Evolutionary conservation across 208 protist species (phyloP), one percentile per base, ranked within the genome.

Genomic region (Blechomonas ayalai): DNA sequence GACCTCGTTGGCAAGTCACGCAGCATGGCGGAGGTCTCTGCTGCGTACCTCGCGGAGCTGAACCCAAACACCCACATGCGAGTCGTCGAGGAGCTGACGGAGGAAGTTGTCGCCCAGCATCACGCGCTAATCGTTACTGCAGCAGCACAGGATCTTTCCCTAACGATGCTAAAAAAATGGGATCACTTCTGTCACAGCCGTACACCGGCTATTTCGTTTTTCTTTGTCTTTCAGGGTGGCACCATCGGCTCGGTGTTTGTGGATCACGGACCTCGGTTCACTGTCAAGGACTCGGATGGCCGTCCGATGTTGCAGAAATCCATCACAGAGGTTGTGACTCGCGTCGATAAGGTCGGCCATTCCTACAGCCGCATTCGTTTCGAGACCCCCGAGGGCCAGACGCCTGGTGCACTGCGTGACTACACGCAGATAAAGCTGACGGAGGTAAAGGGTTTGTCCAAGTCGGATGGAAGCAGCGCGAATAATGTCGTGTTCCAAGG

Each of bases 11-110:
- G 61, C 9, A 59, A 54, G 8, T 61, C 66, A 34, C 58, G 77
- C 20, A 65, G 71, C 20, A 56, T 89, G 10, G 82, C 68, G 0
- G 84, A 85, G 49, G 60, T 68, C 0, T 90, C 78, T 1, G 40
- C 64, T 24, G 28, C 49, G 24, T 71, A 90, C 38, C 67, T 97
- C 15, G 37, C 74, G 1, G 87, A 96, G 35, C 66, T 97, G 7
- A 97, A 97, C 62, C 80, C 82, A 25, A 93, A 93, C 64, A 82
- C 84, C 9, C 66, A 74, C 22, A 70, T 95, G 1, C 52, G 59
- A 5, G 80, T 72, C 3, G 58, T 83, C 13, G 47, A 55, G 2
- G 67, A 67, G 47, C 45, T 92, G 33, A 75, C 36, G 8, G 72
- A 90, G 43, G 70, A 48, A 3, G 58, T 60, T 10, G 73, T 93